Percentiles rank a stretch among this genome's conserved stretches.
Evolutionary conservation across 2,329 filamentous ascomycete genomes (phyloP).

Genomic region (Endoconidiophora polonica): DNA sequence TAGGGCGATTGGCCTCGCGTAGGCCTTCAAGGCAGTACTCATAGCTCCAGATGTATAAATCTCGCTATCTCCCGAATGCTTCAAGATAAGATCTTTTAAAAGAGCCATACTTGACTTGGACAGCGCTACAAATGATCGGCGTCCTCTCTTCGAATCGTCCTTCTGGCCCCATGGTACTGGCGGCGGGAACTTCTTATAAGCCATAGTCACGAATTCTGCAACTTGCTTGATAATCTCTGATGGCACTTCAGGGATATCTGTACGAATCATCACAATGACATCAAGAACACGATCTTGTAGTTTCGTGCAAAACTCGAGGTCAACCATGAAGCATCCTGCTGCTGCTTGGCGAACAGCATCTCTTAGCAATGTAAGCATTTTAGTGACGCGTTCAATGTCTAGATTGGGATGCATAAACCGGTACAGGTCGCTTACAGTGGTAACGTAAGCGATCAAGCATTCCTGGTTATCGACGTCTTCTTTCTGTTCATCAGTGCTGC

Average conservation of each 20-base stretch:
- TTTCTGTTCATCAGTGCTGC: slow-evolving; percentile 20
- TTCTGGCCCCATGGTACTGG: neutral
- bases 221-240: slow-evolving; percentile 52
- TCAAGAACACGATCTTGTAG: slow-evolving; percentile 56
- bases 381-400: slow-evolving; percentile 41
- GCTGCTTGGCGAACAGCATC: slow-evolving; percentile 56
- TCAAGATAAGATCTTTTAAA: slow-evolving; percentile 41
- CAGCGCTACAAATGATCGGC: slow-evolving; percentile 75
- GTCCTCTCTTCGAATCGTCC: slow-evolving; percentile 23
- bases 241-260: slow-evolving; percentile 46
- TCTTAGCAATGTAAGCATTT: slow-evolving; percentile 55
- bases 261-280: slow-evolving; percentile 49
- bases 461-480: slow-evolving; percentile 51
- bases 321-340: slow-evolving; percentile 49
- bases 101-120: slow-evolving; percentile 67
- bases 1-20: slow-evolving; percentile 52
- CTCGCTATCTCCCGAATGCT: slow-evolving; percentile 43
- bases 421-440: slow-evolving; percentile 62
- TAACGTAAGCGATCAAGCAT: slow-evolving; percentile 71
- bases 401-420: slow-evolving; percentile 51
- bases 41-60: slow-evolving; percentile 57
- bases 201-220: slow-evolving; percentile 53
- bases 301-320: slow-evolving; percentile 56
- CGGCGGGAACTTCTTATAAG: slow-evolving; percentile 29
- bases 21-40: slow-evolving; percentile 43